These are phyloP conservation scores for Tulasnella sp. DNA, from an alignment of 768 basidiomycete genomes.

Conservation along the genomic window DNA sequence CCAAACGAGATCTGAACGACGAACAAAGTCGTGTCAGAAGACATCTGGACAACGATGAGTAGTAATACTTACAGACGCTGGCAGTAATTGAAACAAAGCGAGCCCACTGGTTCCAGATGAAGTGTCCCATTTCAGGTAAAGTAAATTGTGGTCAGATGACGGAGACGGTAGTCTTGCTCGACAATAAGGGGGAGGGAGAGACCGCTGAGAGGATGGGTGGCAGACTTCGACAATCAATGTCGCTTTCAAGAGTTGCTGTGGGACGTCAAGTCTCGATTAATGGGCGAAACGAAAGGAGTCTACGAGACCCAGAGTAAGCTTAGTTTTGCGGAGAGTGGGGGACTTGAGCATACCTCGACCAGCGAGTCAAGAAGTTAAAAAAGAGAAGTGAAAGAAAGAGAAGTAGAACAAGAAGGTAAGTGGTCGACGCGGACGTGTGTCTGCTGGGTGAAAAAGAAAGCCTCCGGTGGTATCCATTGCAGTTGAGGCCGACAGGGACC, in stretches of 20 bases:
- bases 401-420: conserved; percentile 7
- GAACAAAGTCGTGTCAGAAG: no score
- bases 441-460: background rate
- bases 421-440: background rate
- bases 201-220: conserved; percentile 1
- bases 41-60: background rate
- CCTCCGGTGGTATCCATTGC: background rate
- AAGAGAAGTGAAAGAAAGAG: background rate
- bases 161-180: conserved; percentile 11
- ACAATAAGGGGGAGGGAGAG: conserved; percentile 15
- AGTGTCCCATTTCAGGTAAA: conserved; percentile 49
- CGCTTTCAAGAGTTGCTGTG: conserved; percentile 2
- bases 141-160: conserved; percentile 19
- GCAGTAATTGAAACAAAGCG: conserved; percentile 57
- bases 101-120: conserved; percentile 70
- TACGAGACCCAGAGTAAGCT: no score
- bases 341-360: conserved; percentile 4
- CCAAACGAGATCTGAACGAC: conserved; percentile 59
- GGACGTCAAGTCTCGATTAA: conserved; percentile 1
- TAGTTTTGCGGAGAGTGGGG: no score
- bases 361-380: background rate
- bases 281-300: background rate
- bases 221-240: conserved; percentile 5
- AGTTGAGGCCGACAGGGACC: background rate
- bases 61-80: conserved; percentile 48